A percentile compares a stretch with the other conserved stretches of the same genome.
Conservation (phyloP, 768 basidiomycete genomes). For the Favolaschia claudopus region DNA sequence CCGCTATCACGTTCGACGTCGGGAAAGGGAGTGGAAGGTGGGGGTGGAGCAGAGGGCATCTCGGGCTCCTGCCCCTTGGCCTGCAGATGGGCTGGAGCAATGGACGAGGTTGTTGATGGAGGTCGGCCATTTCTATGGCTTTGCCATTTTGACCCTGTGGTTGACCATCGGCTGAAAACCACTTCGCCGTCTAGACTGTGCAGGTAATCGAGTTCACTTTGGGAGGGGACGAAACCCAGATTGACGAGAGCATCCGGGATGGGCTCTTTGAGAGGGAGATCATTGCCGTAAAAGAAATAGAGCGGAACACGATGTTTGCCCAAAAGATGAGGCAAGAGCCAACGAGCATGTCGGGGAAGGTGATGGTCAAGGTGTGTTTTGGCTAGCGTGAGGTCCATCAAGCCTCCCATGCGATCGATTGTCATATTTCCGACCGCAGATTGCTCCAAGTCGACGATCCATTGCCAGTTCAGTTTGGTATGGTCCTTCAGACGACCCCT, state of each 20-base stretch:
- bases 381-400: background rate
- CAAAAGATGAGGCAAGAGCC: background rate
- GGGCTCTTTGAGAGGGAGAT: background rate
- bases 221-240: background rate
- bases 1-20: slow-evolving; percentile 20
- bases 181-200: background rate
- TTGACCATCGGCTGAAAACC: background rate
- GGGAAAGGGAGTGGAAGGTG: slow-evolving; percentile 5
- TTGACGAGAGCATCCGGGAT: background rate
- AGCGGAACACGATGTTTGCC: background rate
- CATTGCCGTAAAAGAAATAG: background rate
- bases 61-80: background rate
- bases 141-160: background rate
- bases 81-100: slow-evolving; percentile 7
- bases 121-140: background rate
- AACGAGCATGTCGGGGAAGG: background rate
- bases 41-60: background rate
- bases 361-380: background rate
- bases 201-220: background rate
- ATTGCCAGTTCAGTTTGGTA: background rate
- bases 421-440: background rate
- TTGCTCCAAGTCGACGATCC: background rate
- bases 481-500: background rate
- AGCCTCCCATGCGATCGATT: background rate
- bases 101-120: background rate